A percentile compares a stretch with the other conserved stretches of the same genome.
These are phyloP conservation scores for Chaetomiaceae sp. DNA, from an alignment of 2,329 filamentous ascomycete species.

Conservation along the genomic window DNA sequence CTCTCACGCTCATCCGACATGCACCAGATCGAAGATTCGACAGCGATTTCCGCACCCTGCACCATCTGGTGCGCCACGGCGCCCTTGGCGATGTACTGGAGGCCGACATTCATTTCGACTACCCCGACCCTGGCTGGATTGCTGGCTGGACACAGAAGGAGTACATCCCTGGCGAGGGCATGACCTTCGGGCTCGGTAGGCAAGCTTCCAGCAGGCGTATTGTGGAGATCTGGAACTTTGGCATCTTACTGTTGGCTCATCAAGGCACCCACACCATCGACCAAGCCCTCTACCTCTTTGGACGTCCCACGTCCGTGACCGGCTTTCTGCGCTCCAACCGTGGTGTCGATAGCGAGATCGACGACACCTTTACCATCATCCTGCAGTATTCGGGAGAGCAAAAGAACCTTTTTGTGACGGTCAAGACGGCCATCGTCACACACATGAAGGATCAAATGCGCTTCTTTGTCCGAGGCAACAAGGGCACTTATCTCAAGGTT, in stretches of 20 bases:
- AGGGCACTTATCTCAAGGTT: conserved; percentile 46
- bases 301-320: conserved; percentile 53
- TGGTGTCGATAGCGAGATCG: conserved; percentile 37
- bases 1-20: too few relatives aligned
- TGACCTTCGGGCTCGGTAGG: conserved; percentile 41
- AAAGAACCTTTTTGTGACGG: conserved; percentile 50
- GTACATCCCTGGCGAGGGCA: conserved; percentile 37
- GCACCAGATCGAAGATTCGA: conserved; percentile 45
- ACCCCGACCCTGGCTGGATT: conserved; percentile 40
- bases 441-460: conserved; percentile 56
- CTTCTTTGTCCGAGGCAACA: conserved; percentile 59
- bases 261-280: conserved; percentile 59
- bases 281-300: conserved; percentile 55
- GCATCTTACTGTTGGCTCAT: too few relatives aligned
- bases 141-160: conserved; percentile 30
- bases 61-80: conserved; percentile 49
- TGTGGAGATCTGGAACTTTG: neutral
- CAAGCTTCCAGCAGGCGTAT: too few relatives aligned
- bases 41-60: conserved; percentile 58
- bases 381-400: conserved; percentile 49
- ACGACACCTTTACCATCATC: conserved; percentile 52
- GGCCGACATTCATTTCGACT: conserved; percentile 64
- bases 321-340: conserved; percentile 54
- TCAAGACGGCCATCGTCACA: conserved; percentile 56
- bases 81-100: conserved; percentile 58